Base-by-base conservation (phyloP, 352 stramenopile species). In the Thalassiosira sp. region DNA sequence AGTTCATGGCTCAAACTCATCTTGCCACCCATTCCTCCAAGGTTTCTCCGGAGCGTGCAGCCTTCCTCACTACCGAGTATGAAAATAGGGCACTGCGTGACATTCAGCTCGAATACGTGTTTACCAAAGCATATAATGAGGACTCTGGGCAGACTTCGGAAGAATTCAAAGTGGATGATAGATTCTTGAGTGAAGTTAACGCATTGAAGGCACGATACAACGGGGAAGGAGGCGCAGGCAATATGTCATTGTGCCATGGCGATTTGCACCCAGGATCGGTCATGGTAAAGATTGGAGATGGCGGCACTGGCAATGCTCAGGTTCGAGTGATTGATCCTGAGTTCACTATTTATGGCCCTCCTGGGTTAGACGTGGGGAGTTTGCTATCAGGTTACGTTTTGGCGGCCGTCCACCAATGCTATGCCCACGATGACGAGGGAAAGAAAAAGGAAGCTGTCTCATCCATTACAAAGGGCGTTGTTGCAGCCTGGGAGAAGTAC, bases 201-300 rank as follows among this genome's bases (percentile, higher is more conserved):
- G 52, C 78, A 40, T 63, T 91, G 15, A 90, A 89, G 62, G 33
- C 76, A 24, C 60, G 83, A 25, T 91, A 91, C 71, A 80, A 90
- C 70, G 86, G 81, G 20, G 61, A 86, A 33, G 11, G 27, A 3
- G 72, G 64, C 16, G 57, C 37, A 22, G 69, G 49, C 20, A 76
- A 82, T 51, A 69, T 89, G n/a, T 79, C 76, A 5, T 78, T 96
- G 24, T 82, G 81, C 40, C 92, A 96, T 71, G 92, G 88, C 28
- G 92, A 96, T 81, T 77, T 95, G 7, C 92, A 96, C 82, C 90
- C 90, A 10, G 92, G 92, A 48, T 90, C 72, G 56, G 80, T 96
- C 37, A 94, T 96, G 90, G 81, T 89, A 0, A 76, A 81, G 35
- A 66, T 22, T 22, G 53, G 35, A 52, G 66, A 75, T 5, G 66